phyloP scores from a whole-genome alignment of 78 protist species.

The Dictyostelium capitatum region DNA sequence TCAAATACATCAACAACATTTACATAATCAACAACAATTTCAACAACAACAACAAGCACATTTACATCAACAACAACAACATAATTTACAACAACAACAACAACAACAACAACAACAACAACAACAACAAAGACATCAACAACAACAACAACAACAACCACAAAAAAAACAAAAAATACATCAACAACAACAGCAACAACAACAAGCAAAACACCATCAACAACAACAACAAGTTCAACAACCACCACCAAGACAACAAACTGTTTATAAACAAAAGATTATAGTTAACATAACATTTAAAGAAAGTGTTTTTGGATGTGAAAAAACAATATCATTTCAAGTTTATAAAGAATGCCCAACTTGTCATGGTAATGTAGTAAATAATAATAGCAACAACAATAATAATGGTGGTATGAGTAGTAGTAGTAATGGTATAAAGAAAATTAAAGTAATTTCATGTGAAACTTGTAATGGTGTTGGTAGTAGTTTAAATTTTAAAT shows the following conservation, averaged over 20 bases:
- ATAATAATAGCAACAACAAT: not conserved
- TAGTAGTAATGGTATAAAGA: not conserved
- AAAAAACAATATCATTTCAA: conserved; percentile 14
- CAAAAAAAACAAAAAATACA: not conserved
- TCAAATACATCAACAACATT: not conserved
- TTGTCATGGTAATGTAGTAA: not conserved
- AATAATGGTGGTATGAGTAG: not conserved
- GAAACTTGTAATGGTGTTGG: conserved; percentile 32
- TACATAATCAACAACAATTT: not conserved
- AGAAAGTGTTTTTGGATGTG: conserved; percentile 56
- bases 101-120: not conserved
- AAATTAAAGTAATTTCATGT: conserved; percentile 6
- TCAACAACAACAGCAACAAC: not conserved
- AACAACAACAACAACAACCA: conserved; percentile 4
- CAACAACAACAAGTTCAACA: not conserved
- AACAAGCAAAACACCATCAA: not conserved
- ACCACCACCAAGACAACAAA: not conserved
- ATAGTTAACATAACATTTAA: conserved; percentile 11
- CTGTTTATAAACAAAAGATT: not conserved
- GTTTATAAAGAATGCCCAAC: conserved; percentile 9
- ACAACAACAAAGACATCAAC: not conserved
- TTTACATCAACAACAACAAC: not conserved
- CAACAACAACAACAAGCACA: not conserved
- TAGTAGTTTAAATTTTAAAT: not conserved
- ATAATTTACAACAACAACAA: not conserved